Conservation (phyloP, 139 green algal species). For the Eudorina sp. region DNA sequence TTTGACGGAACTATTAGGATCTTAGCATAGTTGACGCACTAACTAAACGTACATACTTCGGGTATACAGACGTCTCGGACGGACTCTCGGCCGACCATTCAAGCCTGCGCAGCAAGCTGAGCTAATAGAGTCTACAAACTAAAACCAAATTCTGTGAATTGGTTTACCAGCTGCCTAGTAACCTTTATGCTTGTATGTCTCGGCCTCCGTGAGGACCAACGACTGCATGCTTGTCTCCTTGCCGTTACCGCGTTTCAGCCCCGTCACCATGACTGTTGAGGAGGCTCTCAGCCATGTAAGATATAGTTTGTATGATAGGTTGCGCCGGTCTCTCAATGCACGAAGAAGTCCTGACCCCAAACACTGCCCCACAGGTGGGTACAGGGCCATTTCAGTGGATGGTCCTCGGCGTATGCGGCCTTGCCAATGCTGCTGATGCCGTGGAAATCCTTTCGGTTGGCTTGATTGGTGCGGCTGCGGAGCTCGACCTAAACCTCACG, state of each 20-base stretch:
- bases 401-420: constrained; percentile 53
- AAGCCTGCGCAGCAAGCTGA: too few relatives aligned
- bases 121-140: too few relatives aligned
- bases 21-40: too few relatives aligned
- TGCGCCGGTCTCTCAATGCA: neutral
- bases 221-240: constrained; percentile 14
- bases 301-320: neutral
- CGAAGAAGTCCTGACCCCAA: neutral
- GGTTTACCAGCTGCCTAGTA: too few relatives aligned
- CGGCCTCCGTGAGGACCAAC: too few relatives aligned
- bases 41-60: too few relatives aligned
- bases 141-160: too few relatives aligned
- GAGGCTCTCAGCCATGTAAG: constrained; percentile 26
- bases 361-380: constrained; percentile 40
- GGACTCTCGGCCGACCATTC: too few relatives aligned
- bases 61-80: too few relatives aligned
- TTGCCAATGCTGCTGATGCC: constrained; percentile 68
- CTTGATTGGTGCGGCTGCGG: constrained; percentile 61
- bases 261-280: constrained; percentile 20
- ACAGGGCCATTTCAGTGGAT: constrained; percentile 62
- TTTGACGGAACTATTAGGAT: too few relatives aligned
- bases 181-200: too few relatives aligned
- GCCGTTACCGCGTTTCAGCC: neutral
- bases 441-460: constrained; percentile 66
- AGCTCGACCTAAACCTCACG: constrained; percentile 49